Base-by-base conservation (phyloP, 768 basidiomycete species). In the Suillus spraguei region DNA sequence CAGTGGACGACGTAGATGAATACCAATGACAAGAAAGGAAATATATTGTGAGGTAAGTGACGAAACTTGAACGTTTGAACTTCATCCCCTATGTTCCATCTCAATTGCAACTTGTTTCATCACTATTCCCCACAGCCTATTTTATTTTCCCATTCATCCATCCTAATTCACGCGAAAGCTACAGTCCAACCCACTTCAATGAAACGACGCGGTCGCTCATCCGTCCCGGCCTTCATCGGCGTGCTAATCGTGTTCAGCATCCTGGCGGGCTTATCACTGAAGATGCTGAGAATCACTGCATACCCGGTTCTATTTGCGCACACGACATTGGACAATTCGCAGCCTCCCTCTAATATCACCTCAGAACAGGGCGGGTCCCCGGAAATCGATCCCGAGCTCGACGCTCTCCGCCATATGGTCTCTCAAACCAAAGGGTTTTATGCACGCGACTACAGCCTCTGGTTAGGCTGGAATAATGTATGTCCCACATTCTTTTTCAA, bases 401-500 rank as follows among this genome's bases (percentile, higher is more conserved):
- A 78, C 41, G 67, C 74, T 39, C 68, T 82, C 32, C 46, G 66
- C 38, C 67, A 70, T 22, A 70, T 82, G 61, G 78, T 82, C 0
- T 64, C 71, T 14, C 71, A 67, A 47, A 83, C 82, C 5, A 72
- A 80, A 2, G 82, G 82, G 3, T 83, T 76, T 63, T 82, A 79
- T 63, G 77, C 75, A 4, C 77, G 83, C 49, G 82, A 83, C 47
- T 83, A 75, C 64, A 82, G 79, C 64, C 70, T 82, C 8, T 81
- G 81, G 65, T 70, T 83, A n/a, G 83, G 82, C 16, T 83, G 80
- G 80, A 83, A 83, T 60, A 83, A 83, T 63, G 81, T 83, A 49
- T 32, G 64, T 63, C 8, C 33, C 11, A 53, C 20, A 35, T 35
- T 53, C 3, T 35, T 53, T 53, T 22, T 22, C 24, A 32, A 17